A percentile compares a stretch with the other conserved stretches of the same genome.
These are phyloP conservation scores for Leptomonas pyrrhocoris DNA, from an alignment of 208 protist genomes.

Conservation along the genomic window DNA sequence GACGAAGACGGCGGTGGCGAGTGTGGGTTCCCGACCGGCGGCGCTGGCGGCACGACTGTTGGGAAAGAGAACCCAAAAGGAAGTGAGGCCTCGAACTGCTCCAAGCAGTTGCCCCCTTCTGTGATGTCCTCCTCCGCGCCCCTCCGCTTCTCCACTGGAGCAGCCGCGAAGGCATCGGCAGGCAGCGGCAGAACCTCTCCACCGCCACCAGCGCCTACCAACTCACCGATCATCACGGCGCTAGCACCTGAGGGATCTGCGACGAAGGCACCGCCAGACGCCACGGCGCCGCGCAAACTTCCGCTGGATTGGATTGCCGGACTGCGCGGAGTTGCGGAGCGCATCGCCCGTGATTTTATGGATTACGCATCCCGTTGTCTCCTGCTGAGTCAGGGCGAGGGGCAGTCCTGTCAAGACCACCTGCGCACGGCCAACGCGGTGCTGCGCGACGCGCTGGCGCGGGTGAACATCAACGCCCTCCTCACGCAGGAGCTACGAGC, in stretches of 20 bases:
- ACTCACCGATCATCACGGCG: not conserved
- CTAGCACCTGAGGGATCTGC: not conserved
- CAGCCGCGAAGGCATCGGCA: not conserved
- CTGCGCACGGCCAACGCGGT: constrained; percentile 22
- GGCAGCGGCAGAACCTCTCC: too few relatives aligned
- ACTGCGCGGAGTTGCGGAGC: constrained; percentile 53
- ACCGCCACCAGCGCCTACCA: not conserved
- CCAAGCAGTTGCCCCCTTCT: constrained; percentile 1
- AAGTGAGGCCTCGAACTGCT: too few relatives aligned
- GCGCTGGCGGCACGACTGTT: not conserved
- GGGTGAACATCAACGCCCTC: constrained; percentile 7
- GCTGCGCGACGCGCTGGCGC: constrained; percentile 16
- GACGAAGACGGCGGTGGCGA: not conserved
- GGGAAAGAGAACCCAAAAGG: too few relatives aligned
- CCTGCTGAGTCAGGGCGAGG: constrained; percentile 26
- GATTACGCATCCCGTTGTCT: constrained; percentile 32
- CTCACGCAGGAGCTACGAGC: constrained; percentile 29
- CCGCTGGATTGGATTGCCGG: constrained; percentile 49
- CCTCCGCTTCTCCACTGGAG: not conserved
- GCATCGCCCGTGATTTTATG: constrained; percentile 49
- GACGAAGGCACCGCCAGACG: not conserved
- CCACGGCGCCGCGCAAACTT: constrained; percentile 1
- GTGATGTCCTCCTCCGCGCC: constrained; percentile 1
- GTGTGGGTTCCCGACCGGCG: constrained; percentile 3
- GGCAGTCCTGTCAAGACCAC: constrained; percentile 24